phyloP scores from a whole-genome alignment of 257 asterid species.

The Lycium ferocissimum region DNA sequence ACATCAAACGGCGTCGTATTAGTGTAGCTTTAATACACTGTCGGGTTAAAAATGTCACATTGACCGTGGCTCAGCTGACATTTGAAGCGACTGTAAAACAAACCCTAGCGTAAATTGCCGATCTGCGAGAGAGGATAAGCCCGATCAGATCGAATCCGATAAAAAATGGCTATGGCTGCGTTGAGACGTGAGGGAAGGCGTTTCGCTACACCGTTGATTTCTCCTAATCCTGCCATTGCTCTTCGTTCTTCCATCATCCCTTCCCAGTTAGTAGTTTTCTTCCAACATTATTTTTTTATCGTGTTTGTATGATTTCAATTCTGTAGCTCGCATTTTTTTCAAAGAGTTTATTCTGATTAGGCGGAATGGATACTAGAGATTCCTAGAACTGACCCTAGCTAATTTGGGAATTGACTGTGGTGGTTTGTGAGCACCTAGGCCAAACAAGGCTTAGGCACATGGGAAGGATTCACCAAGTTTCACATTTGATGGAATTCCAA shows the following conservation, averaged over 20 bases:
- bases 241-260: constrained; percentile 68
- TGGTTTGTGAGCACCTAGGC: background rate
- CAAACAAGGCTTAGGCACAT: background rate
- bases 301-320: background rate
- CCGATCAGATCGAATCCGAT: constrained; percentile 31
- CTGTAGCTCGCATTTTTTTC: background rate
- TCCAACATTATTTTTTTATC: background rate
- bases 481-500: background rate
- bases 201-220: constrained; percentile 68
- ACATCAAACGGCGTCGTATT: no score
- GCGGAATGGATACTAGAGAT: background rate
- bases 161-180: constrained; percentile 85
- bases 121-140: constrained; percentile 20
- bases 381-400: background rate
- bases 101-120: constrained; percentile 18
- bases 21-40: no score
- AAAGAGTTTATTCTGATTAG: background rate
- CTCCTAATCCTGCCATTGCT: constrained; percentile 59
- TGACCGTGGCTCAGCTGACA: background rate
- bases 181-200: constrained; percentile 95
- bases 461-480: background rate
- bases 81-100: constrained; percentile 9
- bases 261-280: constrained; percentile 57
- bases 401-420: constrained; percentile 1
- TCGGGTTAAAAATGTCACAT: no score